Percentiles rank a stretch among this genome's conserved stretches.
These are phyloP conservation scores for Trichothecium roseum DNA, from an alignment of 2,329 filamentous ascomycete species.

Conservation along the genomic window DNA sequence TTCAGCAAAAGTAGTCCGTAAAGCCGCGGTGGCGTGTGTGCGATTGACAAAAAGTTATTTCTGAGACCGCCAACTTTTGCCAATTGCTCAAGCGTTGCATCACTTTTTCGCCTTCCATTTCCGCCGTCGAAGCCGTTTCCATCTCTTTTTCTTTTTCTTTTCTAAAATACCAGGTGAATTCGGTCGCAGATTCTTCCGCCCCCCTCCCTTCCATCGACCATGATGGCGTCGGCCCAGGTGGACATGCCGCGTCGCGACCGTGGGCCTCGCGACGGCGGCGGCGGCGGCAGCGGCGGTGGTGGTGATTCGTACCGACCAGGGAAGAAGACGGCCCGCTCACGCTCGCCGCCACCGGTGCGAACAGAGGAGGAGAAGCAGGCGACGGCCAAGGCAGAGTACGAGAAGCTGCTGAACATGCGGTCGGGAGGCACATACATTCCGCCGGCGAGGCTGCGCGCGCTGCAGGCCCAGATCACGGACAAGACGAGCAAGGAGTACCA, in stretches of 20 bases:
- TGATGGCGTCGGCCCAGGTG: slow-evolving; percentile 36
- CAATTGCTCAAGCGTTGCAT: too few species aligned
- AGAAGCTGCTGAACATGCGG: slow-evolving; percentile 83
- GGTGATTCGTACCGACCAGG: slow-evolving; percentile 40
- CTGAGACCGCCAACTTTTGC: too few species aligned
- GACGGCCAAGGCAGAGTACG: slow-evolving; percentile 83
- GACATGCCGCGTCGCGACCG: slow-evolving; percentile 28
- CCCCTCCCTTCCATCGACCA: slow-evolving; percentile 1
- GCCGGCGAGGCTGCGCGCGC: slow-evolving; percentile 75
- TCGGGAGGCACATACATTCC: slow-evolving; percentile 96
- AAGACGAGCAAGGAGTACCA: slow-evolving; percentile 95
- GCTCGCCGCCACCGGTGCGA: slow-evolving; percentile 27
- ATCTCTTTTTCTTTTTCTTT: too few species aligned
- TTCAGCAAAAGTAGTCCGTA: too few species aligned
- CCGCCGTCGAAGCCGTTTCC: too few species aligned
- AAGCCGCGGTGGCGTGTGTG: too few species aligned
- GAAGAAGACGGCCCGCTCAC: slow-evolving; percentile 15
- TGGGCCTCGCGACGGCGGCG: slow-evolving; percentile 31
- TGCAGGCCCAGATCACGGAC: slow-evolving; percentile 95
- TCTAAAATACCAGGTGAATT: too few species aligned
- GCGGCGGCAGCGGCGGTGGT: slow-evolving; percentile 37
- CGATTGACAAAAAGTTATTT: too few species aligned
- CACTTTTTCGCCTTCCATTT: too few species aligned
- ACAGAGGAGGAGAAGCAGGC: slow-evolving; percentile 80
- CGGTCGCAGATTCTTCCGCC: too few species aligned